A percentile compares a stretch with the other conserved stretches of the same genome.
Conservation (phyloP, 306 rosid genomes). For the Gynostemma pentaphyllum region DNA sequence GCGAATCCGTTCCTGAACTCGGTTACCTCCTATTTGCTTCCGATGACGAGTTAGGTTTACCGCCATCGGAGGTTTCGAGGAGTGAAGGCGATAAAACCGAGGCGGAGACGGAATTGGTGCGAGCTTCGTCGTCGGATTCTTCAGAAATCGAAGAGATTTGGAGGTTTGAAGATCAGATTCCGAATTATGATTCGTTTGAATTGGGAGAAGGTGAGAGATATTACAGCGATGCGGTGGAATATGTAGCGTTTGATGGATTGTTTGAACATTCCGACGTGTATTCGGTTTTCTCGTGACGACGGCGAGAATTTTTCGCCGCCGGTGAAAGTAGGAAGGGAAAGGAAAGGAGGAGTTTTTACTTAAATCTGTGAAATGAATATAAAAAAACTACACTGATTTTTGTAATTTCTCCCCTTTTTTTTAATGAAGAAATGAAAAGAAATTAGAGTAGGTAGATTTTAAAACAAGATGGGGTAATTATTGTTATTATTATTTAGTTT, state of each 20-base stretch:
- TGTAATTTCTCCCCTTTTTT: neutral
- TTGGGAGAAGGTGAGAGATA: slow-evolving; percentile 24
- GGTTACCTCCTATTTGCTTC: slow-evolving; percentile 72
- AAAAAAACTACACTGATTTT: neutral
- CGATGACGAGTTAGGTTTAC: slow-evolving; percentile 78
- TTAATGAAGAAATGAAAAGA: neutral
- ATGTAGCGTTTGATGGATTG: slow-evolving; percentile 52
- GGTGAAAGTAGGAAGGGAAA: slow-evolving; percentile 15
- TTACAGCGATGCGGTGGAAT: slow-evolving; percentile 18
- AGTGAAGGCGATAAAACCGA: slow-evolving; percentile 16
- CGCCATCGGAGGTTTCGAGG: slow-evolving; percentile 33
- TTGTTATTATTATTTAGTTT: neutral
- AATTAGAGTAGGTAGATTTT: neutral
- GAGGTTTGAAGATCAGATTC: slow-evolving; percentile 52
- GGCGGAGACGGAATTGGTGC: slow-evolving; percentile 25
- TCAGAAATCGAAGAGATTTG: slow-evolving; percentile 58
- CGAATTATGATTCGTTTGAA: slow-evolving; percentile 55
- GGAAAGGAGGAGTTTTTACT: neutral
- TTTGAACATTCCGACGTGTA: slow-evolving; percentile 56
- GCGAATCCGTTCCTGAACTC: slow-evolving; percentile 55
- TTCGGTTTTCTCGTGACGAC: slow-evolving; percentile 54
- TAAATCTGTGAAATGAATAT: neutral
- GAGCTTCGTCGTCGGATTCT: slow-evolving; percentile 41
- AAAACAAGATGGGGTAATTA: neutral
- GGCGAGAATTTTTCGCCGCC: slow-evolving; percentile 47